Evolutionary conservation across 768 basidiomycete genomes (phyloP), one percentile per base, ranked within the genome.

Genomic region (Russula sp.): DNA sequence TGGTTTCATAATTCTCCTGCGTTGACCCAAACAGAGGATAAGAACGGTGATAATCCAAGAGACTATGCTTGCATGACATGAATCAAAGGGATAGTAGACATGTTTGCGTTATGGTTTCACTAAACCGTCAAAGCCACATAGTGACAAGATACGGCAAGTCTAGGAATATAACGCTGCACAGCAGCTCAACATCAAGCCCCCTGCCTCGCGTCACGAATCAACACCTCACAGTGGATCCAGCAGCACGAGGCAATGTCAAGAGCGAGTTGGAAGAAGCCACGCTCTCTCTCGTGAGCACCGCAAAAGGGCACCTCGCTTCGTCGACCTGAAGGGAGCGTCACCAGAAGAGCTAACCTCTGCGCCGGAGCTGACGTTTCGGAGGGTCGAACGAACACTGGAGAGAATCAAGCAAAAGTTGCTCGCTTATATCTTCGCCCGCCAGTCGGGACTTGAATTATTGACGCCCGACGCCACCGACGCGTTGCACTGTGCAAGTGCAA

Each of bases 81-180:
- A 29, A 10, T 14, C 8, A 57, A 42, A 34, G 51, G 13, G 56
- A 29, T 10, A 58, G 42, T 52, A 45, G 48, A 58, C 43, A 75
- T 88, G 86, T 87, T 70, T 78, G 76, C 83, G 76, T 83, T 83
- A 89, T 89, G 87, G 87, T 87, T 86, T 87, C 68, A 83, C 85
- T 83, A 80, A 73, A 83, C 87, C 83, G 84, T 87, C 85, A 88
- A 81, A 65, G 85, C 81, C 80, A 87, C 87, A 81, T 87, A 86
- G 83, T 86, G 77, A 79, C 86, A 77, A 73, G 71, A 75, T 87
- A 85, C 85, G 82, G 86, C 77, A 83, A 81, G 83, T 85, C 78
- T 77, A 86, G 85, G 83, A 87, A 89, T 88, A 89, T 89, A 81
- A 86, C 83, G 83, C 83, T 79, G 77, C 80, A 67, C 70, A 63